Percentiles rank a stretch among this genome's conserved stretches.
Conservation (phyloP, 169 alveolate genomes). For the Babesia ovata region DNA sequence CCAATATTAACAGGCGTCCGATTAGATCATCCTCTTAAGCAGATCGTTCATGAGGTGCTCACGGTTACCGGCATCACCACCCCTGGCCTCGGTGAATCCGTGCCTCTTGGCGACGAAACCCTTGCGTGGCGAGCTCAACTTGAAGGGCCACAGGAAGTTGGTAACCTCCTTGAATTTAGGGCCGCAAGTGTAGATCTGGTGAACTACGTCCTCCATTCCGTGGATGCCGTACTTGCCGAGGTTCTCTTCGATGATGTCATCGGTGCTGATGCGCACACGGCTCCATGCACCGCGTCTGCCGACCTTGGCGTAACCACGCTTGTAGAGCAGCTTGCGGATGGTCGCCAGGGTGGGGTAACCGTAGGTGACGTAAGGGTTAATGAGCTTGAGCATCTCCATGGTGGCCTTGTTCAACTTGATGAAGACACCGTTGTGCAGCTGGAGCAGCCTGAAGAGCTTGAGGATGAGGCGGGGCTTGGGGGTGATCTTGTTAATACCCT, state of each 20-base stretch:
- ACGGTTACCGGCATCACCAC: conserved; percentile 91
- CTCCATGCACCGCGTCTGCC: conserved; percentile 83
- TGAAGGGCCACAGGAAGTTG: conserved; percentile 99
- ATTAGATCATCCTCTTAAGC: conserved; percentile 75
- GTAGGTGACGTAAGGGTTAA: conserved; percentile 96
- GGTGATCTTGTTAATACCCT: conserved; percentile 96
- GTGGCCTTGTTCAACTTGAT: conserved; percentile 97
- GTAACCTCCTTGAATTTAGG: conserved; percentile 98
- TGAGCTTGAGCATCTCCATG: conserved; percentile 93
- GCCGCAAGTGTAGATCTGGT: conserved; percentile 98
- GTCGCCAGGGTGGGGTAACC: conserved; percentile 96
- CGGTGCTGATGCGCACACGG: conserved; percentile 72
- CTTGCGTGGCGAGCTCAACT: conserved; percentile 95
- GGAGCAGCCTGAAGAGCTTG: conserved; percentile 95
- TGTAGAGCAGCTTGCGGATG: conserved; percentile 94
- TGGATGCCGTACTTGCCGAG: conserved; percentile 78
- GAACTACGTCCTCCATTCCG: conserved; percentile 97
- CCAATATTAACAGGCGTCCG: conserved; percentile 19
- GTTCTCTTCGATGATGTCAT: conserved; percentile 69
- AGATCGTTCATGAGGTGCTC: conserved; percentile 84
- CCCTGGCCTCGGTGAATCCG: conserved; percentile 93
- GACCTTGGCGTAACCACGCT: conserved; percentile 93
- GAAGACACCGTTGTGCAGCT: conserved; percentile 98
- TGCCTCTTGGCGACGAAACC: conserved; percentile 98
- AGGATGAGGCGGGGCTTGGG: conserved; percentile 95